phyloP scores from a whole-genome alignment of 2,329 filamentous ascomycete genomes.

The Fusarium sp. region DNA sequence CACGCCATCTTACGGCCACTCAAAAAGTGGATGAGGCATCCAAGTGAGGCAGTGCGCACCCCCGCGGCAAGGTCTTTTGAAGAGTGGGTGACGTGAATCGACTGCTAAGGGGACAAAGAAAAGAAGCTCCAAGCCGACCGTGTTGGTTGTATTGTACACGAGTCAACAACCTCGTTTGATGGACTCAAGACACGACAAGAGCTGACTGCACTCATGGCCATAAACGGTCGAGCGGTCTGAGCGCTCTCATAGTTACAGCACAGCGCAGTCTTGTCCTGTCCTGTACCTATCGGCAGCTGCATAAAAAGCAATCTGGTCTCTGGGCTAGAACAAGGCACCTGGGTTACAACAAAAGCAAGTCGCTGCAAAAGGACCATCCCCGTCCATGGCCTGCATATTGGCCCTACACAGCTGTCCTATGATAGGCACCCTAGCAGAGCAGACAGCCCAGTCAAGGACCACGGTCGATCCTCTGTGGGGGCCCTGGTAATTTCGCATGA shows the following conservation, averaged over 20 bases:
- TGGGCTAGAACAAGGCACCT: constrained; percentile 6
- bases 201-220: not conserved
- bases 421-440: not conserved
- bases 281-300: constrained; percentile 6
- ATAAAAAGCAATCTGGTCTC: constrained; percentile 32
- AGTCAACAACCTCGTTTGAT: constrained; percentile 23
- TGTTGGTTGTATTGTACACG: constrained; percentile 8
- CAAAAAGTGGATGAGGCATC: not conserved
- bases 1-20: not conserved
- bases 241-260: constrained; percentile 12
- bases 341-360: constrained; percentile 36
- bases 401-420: constrained; percentile 16
- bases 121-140: constrained; percentile 19
- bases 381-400: constrained; percentile 34
- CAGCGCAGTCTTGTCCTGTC: not conserved
- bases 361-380: constrained; percentile 33
- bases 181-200: not conserved
- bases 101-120: not conserved
- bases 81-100: constrained; percentile 2
- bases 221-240: constrained; percentile 27
- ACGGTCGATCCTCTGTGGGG: constrained; percentile 33
- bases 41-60: not conserved
- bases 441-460: constrained; percentile 16
- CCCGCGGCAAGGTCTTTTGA: not conserved
- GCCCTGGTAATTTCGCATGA: constrained; percentile 32